These are phyloP conservation scores for Collybia sordida DNA, from an alignment of 768 basidiomycete species.

Conservation along the genomic window DNA sequence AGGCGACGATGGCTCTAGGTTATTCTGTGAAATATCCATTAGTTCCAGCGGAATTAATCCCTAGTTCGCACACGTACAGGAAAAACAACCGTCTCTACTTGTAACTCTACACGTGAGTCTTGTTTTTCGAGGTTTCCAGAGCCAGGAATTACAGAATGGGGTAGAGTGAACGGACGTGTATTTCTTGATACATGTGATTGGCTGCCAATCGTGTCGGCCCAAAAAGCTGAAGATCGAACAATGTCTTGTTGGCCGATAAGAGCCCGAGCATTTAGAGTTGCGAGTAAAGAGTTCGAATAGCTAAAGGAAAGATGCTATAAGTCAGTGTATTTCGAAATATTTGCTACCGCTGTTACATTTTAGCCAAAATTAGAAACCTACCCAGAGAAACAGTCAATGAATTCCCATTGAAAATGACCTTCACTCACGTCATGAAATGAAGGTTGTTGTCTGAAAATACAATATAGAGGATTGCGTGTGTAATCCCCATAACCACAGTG, in stretches of 20 bases:
- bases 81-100: too few species aligned
- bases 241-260: neutral
- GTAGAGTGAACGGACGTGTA: too few species aligned
- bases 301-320: neutral
- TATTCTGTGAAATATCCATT: too few species aligned
- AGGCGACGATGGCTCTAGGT: too few species aligned
- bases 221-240: too few species aligned
- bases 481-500: constrained; percentile 1
- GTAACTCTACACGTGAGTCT: too few species aligned
- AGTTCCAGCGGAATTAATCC: too few species aligned
- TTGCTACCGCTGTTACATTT: neutral
- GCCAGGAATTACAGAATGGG: too few species aligned
- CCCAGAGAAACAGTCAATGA: neutral
- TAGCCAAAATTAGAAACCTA: constrained; percentile 8
- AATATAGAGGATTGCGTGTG: constrained; percentile 3
- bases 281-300: constrained; percentile 9
- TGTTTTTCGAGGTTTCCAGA: too few species aligned
- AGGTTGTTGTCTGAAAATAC: constrained; percentile 8
- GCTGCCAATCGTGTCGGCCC: too few species aligned
- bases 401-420: neutral
- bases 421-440: constrained; percentile 9
- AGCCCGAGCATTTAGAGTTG: constrained; percentile 12
- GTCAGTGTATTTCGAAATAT: neutral
- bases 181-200: too few species aligned
- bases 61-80: too few species aligned